Base-by-base conservation (phyloP, 2,329 filamentous ascomycete genomes). In the Chrysosporium queenslandicum region DNA sequence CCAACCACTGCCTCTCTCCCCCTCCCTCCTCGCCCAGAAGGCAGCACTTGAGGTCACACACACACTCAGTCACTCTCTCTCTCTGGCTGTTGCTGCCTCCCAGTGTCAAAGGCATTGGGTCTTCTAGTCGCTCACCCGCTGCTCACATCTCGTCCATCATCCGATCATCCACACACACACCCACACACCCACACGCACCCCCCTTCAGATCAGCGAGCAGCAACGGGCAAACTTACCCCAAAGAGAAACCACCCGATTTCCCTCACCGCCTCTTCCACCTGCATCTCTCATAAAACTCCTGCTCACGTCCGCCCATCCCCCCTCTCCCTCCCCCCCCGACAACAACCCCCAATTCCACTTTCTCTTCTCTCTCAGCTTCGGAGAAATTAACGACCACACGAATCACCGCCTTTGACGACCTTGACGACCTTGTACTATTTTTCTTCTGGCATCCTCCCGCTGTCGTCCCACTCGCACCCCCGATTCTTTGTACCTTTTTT, bases 391-490 rank as follows among this genome's bases (percentile, higher is more conserved):
- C n/a, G n/a, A 4, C 14, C 42, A n/a, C 4, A 32, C n/a, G 29
- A 46, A 32, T 46, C 16, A 46, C 42, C 40, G 7, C 27, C 29
- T 49, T 54, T 18, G 5, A 6, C 7, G 50, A 18, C 45, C 34
- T 39, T 54, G 14, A 54, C 47, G 46, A 50, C 40, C 52, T 14
- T 50, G 39, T 41, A 54, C 39, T 53, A 54, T 53, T 46, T 49
- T 50, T n/a, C n/a, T n/a, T n/a, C n/a, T n/a, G n/a, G n/a, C 2
- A 2, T 45, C 20, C 27, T 30, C 6, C 42, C 32, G 8, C 20
- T 20, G 42, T 37, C n/a, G 3, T 16, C 18, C 25, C 9, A n/a
- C 27, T 3, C 21, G 30, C 36, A 4, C 30, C 12, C 34, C 34
- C 12, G 34, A 46, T 39, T 39, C 36, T 39, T 18, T 39, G 36